Base-by-base conservation (phyloP, 2,329 filamentous ascomycete species). In the Ophiostoma novo-ulmi region DNA sequence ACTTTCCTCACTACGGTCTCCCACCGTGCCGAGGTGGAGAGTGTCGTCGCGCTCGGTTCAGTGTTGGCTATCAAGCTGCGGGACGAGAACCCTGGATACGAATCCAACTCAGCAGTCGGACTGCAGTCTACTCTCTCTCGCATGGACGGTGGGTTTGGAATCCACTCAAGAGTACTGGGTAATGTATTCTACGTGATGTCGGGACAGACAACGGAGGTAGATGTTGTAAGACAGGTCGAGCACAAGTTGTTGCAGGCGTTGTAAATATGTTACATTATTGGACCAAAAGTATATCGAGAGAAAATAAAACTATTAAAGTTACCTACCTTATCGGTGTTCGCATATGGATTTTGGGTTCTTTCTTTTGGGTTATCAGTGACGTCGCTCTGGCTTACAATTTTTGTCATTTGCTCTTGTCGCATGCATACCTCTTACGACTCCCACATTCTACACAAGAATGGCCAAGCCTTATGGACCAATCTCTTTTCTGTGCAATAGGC, bases 21-120 rank as follows among this genome's bases (percentile, higher is more conserved):
- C 5, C 80, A 75, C 20, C 76, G 83, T 26, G 82, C 82, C 2
- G 73, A 80, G 0, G 87, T 95, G 0, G 82, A 87, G 2, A 87
- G 89, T 8, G 87, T 90, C 0, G 91, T 92, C 81, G 89, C 91
- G 0, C 80, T 95, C 0, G 92, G 92, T 0, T 91, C 87, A 2
- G 90, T 95, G 0, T 81, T 95, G 13, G 89, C 90, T 3, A 61
- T 61, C 26, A 61, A 31, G 26, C 26, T 35, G 26, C 58, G 26
- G 1, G 58, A 61, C 26, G 14, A 31, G 26, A 35, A 61, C 26
- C 58, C 58, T 2, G 58, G 58, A 10, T 61, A 61, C 26, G 58
- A 61, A 20, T 61, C 58, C 26, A 61, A 61, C 14, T 31, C 58
- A 2, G 58, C 58, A 7, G 5, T 35, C 7, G 58, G 58, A 14